A percentile compares a stretch with the other conserved stretches of the same genome.
These are phyloP conservation scores for Haplosporangium sp. DNA, from an alignment of 371 early-diverging fungal species.

Conservation along the genomic window DNA sequence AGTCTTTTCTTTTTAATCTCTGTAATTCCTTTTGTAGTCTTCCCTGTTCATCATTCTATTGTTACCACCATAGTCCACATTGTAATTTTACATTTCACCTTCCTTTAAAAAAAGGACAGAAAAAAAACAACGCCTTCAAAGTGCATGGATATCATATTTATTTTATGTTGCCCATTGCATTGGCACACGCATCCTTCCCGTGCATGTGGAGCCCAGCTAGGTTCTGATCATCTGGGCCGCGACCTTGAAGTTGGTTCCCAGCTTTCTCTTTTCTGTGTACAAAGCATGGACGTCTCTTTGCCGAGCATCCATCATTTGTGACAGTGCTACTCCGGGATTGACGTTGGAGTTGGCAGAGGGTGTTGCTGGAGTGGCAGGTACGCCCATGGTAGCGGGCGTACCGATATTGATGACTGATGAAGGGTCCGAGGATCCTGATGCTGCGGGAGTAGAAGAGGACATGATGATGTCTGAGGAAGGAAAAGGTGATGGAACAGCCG, in stretches of 20 bases:
- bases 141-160: neutral
- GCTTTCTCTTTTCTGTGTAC: conserved; percentile 28
- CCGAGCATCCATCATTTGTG: conserved; percentile 51
- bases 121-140: too few species aligned
- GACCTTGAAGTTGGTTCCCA: conserved; percentile 19
- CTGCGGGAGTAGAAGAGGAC: conserved; percentile 29
- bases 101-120: too few species aligned
- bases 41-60: too few species aligned
- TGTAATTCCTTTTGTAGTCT: too few species aligned
- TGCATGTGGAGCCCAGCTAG: neutral
- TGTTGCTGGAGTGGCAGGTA: conserved; percentile 24
- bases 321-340: conserved; percentile 5
- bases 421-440: conserved; percentile 4
- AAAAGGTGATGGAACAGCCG: conserved; percentile 17
- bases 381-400: neutral
- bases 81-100: too few species aligned
- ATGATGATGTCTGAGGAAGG: conserved; percentile 27
- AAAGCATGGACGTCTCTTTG: conserved; percentile 37
- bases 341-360: conserved; percentile 12
- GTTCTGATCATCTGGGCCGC: conserved; percentile 37
- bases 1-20: too few species aligned
- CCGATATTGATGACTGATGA: neutral
- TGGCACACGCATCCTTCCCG: neutral
- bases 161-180: neutral
- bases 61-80: too few species aligned